A percentile compares a stretch with the other conserved stretches of the same genome.
phyloP scores from a whole-genome alignment of 345 rosid genomes.

The Clarkia xantiana region DNA sequence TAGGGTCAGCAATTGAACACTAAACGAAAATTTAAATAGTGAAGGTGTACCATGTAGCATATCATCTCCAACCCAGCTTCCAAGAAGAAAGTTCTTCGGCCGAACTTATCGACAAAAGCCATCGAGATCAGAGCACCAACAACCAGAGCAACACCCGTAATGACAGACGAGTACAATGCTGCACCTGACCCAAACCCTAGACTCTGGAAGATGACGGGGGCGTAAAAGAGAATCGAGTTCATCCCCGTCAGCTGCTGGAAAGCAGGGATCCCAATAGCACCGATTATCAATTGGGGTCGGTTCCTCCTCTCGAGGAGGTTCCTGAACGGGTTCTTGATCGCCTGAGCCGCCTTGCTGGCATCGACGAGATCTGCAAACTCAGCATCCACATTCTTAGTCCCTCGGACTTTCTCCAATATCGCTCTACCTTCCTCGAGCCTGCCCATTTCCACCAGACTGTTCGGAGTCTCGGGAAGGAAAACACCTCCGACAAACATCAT shows the following conservation, averaged over 20 bases:
- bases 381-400: slow-evolving; percentile 15
- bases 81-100: slow-evolving; percentile 35
- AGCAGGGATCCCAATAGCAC: slow-evolving; percentile 43
- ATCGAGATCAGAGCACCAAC: slow-evolving; percentile 34
- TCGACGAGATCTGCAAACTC: slow-evolving; percentile 27
- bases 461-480: slow-evolving; percentile 37
- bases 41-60: too few relatives aligned
- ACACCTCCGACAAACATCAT: slow-evolving; percentile 17
- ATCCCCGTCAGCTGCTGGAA: slow-evolving; percentile 72
- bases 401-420: slow-evolving; percentile 10
- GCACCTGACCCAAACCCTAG: slow-evolving; percentile 52
- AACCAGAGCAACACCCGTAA: slow-evolving; percentile 34
- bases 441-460: slow-evolving; percentile 28
- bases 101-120: slow-evolving; percentile 44
- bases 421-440: background rate
- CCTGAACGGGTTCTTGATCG: slow-evolving; percentile 14
- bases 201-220: slow-evolving; percentile 54
- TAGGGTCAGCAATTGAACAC: too few relatives aligned
- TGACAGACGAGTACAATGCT: slow-evolving; percentile 37
- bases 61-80: slow-evolving; percentile 15
- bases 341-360: slow-evolving; percentile 19
- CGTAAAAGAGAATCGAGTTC: slow-evolving; percentile 56
- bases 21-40: too few relatives aligned
- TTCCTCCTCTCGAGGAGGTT: slow-evolving; percentile 17
- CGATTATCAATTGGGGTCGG: slow-evolving; percentile 26